Evolutionary conservation across 768 basidiomycete genomes (phyloP).

Genomic region (Lactarius vividus): DNA sequence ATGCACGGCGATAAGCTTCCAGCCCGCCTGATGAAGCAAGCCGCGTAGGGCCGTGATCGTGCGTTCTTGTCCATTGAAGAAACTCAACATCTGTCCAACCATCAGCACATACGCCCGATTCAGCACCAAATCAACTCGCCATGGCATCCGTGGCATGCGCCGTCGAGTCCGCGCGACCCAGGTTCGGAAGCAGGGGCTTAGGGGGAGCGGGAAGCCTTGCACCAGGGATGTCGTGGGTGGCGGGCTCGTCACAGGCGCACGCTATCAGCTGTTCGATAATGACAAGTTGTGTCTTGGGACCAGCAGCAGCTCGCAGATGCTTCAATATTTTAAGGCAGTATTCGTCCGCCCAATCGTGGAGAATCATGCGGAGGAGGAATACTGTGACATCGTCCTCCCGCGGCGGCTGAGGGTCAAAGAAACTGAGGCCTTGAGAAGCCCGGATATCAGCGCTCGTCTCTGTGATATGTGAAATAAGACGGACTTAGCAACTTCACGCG

Average conservation of each 20-base stretch:
- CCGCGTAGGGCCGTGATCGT: not conserved
- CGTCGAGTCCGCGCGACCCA: not conserved
- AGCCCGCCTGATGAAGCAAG: not conserved
- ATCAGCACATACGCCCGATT: not conserved
- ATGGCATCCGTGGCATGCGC: not conserved
- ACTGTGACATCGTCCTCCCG: not conserved
- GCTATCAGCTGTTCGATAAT: not conserved
- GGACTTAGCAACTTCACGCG: not conserved
- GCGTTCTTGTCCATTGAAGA: not conserved
- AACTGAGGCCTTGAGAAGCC: not conserved
- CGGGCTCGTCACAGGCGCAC: not conserved
- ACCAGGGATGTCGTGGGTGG: not conserved
- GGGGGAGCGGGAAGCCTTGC: not conserved
- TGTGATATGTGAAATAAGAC: not conserved
- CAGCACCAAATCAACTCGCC: not conserved
- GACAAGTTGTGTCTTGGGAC: not conserved
- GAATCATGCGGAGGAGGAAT: not conserved
- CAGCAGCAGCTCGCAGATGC: not conserved
- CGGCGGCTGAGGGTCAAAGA: not conserved
- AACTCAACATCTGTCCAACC: not conserved
- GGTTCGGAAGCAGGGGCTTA: not conserved
- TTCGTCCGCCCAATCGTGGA: not conserved
- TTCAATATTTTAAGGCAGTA: not conserved
- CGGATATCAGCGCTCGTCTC: not conserved
- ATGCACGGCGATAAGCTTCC: not conserved